Base-by-base conservation (phyloP, 208 protist species). In the Spongospora subterranea region DNA sequence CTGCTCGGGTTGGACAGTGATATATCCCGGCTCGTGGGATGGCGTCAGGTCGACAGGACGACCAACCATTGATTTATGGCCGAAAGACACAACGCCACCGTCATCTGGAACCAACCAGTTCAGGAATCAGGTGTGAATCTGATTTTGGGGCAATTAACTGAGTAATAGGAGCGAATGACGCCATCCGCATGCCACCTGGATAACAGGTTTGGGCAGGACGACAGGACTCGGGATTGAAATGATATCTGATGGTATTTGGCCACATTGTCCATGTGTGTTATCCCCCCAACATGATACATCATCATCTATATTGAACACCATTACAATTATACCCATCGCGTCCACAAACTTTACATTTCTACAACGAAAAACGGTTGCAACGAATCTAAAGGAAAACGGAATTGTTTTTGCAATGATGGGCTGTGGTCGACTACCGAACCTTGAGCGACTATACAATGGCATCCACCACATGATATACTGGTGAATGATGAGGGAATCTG, bases 101-200 rank as follows among this genome's bases (percentile, higher is more conserved):
- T 35, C n/a, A 39, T 43, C 35, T 82, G n/a, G 24, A 6, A 60
- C 6, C 50, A 60, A 6, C 6, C 24, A 6, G 50, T 60, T 60
- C 6, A 24, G 24, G 50, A 60, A 60, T 60, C 24, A 60, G 50
- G 13, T 29, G 50, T 60, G 13, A 60, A 24, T 24, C 13, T 6
- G 24, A 60, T 60, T n/a, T n/a, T n/a, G n/a, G n/a, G n/a, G 50
- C 50, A 60, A 60, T 60, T 24, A 60, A 60, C 50, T 24, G 24
- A 60, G 17, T 20, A 82, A n/a, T 40, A 82, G 13, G 17, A 82
- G 40, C 13, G 71, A 82, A 82, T 82, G 71, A 35, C 71, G 40
- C 71, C 71, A 82, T 20, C 71, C 71, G 71, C 71, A 82, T 35
- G 71, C 71, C 6, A 82, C 71, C 13, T 20, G n/a, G 6, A 45